Conservation (phyloP, 371 early-diverging fungal species). For the Gilbertella persicaria region DNA sequence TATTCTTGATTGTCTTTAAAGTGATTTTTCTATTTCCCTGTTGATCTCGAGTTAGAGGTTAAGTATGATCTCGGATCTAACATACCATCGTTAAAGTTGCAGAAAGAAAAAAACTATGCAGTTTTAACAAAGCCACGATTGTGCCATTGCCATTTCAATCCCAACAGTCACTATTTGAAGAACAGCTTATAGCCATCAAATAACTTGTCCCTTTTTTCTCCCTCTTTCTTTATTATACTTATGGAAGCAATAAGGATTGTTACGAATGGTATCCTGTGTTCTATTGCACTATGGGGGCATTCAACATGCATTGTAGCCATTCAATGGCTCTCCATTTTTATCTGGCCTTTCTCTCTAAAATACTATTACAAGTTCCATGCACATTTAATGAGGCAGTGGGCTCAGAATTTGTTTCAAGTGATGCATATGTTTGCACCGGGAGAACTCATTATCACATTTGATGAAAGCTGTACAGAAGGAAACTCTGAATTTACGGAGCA, state of each 20-base stretch:
- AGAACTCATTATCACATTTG: constrained; percentile 60
- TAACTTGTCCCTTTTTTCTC: too few relatives aligned
- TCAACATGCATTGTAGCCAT: constrained; percentile 19
- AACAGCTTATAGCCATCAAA: too few relatives aligned
- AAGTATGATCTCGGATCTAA: not conserved
- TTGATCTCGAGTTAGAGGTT: not conserved
- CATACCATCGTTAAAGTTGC: too few relatives aligned
- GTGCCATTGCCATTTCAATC: too few relatives aligned
- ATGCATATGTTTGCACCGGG: constrained; percentile 68
- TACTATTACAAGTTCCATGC: constrained; percentile 45
- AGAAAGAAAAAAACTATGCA: not conserved
- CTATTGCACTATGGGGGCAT: constrained; percentile 14
- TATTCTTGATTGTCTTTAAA: constrained; percentile 62
- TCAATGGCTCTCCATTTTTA: constrained; percentile 27
- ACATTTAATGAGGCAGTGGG: constrained; percentile 65
- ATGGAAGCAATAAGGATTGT: constrained; percentile 11
- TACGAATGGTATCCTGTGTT: constrained; percentile 16
- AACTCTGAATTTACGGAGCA: constrained; percentile 36
- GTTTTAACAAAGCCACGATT: too few relatives aligned
- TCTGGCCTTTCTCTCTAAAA: constrained; percentile 38
- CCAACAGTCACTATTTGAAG: too few relatives aligned
- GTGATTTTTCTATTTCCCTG: constrained; percentile 57
- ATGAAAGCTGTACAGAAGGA: constrained; percentile 38
- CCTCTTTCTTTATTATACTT: too few relatives aligned
- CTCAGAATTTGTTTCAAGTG: constrained; percentile 58